Evolutionary conservation across 306 rosid genomes (phyloP), one percentile per base, ranked within the genome.

Genomic region (Prunus armeniaca): DNA sequence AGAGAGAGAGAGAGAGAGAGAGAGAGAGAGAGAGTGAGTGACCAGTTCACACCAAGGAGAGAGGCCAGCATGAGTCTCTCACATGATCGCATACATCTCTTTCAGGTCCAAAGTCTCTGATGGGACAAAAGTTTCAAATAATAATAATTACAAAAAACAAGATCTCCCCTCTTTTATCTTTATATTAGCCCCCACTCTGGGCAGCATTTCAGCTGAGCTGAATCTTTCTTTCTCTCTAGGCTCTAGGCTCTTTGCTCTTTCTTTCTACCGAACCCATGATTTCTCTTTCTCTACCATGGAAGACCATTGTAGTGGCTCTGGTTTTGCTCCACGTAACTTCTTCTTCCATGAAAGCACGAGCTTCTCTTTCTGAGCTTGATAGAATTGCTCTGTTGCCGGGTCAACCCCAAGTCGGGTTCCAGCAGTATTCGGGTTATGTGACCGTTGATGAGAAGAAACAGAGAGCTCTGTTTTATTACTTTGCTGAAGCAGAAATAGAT

Each of bases 391-490:
- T 55, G 55, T 58, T 93, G 27, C 98, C 98, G 12, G 97, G 91
- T 71, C 98, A 93, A 65, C 98, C 97, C 60, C 82, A 38, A n/a
- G 97, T 91, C 0, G 83, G 72, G 56, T 93, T 93, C 71, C 83
- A 82, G 54, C 98, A 93, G 66, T 93, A 91, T 73, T 81, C 87
- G 34, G 98, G 98, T 45, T 91, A 93, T 69, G 86, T 93, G 75
- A 82, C 85, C 51, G 90, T 93, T 64, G 93, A 90, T 76, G 89
- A 77, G 10, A 66, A 76, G 12, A 86, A 87, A 5, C 83, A 87
- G 54, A 89, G 85, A 84, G 83, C 97, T 56, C 84, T 93, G 52
- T 93, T 91, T 75, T 93, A 93, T 72, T 93, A 93, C 79, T 89
- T 93, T 78, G 97, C 79, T 67, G 96, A 93, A 84, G 93, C 96